A percentile compares a stretch with the other conserved stretches of the same genome.
Conservation (phyloP, 202 grass and related monocot species). For the Setaria viridis region DNA sequence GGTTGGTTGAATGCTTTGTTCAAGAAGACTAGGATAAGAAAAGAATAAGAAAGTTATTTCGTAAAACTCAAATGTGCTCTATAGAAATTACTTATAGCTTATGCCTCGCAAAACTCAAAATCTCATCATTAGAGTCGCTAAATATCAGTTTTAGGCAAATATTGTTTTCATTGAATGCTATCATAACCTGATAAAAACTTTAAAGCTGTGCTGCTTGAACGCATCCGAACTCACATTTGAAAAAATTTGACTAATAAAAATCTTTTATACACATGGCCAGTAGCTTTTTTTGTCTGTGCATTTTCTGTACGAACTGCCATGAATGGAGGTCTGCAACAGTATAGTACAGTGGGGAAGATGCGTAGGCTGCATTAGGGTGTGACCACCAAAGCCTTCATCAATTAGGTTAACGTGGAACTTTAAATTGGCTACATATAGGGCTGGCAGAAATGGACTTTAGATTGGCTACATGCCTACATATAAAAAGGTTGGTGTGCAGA, state of each 20-base stretch:
- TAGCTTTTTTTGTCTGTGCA: constrained; percentile 26
- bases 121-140: not conserved
- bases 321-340: not conserved
- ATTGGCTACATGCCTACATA: not conserved
- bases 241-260: not conserved
- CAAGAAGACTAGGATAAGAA: not conserved
- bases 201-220: not conserved
- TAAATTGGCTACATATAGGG: not conserved
- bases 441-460: no score
- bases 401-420: not conserved
- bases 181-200: not conserved
- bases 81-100: not conserved
- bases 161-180: not conserved
- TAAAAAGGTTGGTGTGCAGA: not conserved
- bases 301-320: not conserved
- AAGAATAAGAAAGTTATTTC: not conserved
- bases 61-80: not conserved
- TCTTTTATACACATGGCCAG: not conserved
- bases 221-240: not conserved
- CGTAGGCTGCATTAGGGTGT: not conserved
- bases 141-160: not conserved
- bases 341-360: not conserved
- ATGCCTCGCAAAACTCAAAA: not conserved
- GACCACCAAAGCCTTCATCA: not conserved
- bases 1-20: not conserved